Percentiles rank a stretch among this genome's conserved stretches.
Evolutionary conservation across 805 yeast genomes (phyloP).

Genomic region (Candida coleopterorum): DNA sequence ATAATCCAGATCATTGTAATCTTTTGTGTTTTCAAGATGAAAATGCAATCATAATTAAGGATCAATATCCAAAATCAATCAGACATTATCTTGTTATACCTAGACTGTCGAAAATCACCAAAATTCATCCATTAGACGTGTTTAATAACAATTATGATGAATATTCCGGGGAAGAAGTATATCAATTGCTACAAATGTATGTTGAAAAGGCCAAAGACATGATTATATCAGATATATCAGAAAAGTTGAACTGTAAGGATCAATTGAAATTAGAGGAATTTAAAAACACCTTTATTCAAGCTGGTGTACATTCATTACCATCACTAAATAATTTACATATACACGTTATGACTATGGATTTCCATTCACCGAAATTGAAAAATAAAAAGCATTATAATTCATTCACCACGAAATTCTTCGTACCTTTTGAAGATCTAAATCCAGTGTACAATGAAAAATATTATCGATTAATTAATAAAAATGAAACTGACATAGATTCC

Average conservation of each 20-base stretch:
- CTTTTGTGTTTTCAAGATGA: conserved; percentile 46
- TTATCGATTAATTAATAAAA: not conserved
- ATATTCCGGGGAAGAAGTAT: conserved; percentile 17
- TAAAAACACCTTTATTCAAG: conserved; percentile 30
- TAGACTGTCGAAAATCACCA: conserved; percentile 36
- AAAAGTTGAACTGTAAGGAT: conserved; percentile 11
- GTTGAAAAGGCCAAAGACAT: conserved; percentile 32
- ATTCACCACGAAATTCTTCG: conserved; percentile 63
- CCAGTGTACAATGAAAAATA: conserved; percentile 13
- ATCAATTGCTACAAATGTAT: conserved; percentile 23
- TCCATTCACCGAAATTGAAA: conserved; percentile 50
- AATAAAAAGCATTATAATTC: conserved; percentile 65
- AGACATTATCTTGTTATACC: conserved; percentile 64
- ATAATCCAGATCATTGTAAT: conserved; percentile 35
- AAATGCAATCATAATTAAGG: conserved; percentile 52
- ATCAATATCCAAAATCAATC: conserved; percentile 58
- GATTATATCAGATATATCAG: conserved; percentile 25
- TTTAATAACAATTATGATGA: conserved; percentile 25
- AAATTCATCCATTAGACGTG: conserved; percentile 48
- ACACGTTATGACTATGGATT: conserved; percentile 67
- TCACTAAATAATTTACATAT: conserved; percentile 66
- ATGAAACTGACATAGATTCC: conserved; percentile 2
- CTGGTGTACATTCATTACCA: conserved; percentile 70
- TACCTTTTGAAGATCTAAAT: conserved; percentile 44
- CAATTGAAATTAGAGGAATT: conserved; percentile 13